phyloP scores from a whole-genome alignment of 305 asterid genomes.

The Rubia peregrina region DNA sequence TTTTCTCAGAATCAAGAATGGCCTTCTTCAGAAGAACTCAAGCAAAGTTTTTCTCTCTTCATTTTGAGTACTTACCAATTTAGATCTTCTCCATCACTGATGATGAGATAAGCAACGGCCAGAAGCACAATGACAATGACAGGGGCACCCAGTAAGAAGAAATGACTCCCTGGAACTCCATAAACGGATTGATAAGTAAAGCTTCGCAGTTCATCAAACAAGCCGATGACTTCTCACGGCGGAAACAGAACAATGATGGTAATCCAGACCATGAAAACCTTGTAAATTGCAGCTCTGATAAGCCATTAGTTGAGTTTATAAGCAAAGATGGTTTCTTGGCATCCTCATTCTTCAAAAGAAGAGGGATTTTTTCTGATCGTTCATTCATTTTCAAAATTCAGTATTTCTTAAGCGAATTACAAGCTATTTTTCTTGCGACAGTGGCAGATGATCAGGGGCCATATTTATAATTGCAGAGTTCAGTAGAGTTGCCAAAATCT shows the following conservation, averaged over 20 bases:
- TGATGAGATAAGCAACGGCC: slow-evolving; percentile 39
- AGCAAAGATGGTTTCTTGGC: slow-evolving; percentile 25
- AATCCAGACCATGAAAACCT: slow-evolving; percentile 53
- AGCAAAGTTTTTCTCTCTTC: background rate
- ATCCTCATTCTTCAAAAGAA: slow-evolving; percentile 32
- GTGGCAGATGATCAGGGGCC: background rate
- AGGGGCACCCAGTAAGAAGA: slow-evolving; percentile 55
- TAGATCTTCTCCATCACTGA: slow-evolving; percentile 37
- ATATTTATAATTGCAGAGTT: slow-evolving; percentile 12
- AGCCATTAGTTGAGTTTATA: slow-evolving; percentile 37
- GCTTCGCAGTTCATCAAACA: slow-evolving; percentile 16
- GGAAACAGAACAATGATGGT: slow-evolving; percentile 46
- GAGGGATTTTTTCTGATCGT: slow-evolving; percentile 35
- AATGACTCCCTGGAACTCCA: slow-evolving; percentile 43
- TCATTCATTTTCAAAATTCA: slow-evolving; percentile 39
- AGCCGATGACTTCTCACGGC: slow-evolving; percentile 12
- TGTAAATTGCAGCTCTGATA: slow-evolving; percentile 48
- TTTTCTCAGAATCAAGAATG: background rate
- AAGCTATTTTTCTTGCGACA: too few relatives aligned
- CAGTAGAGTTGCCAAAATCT: slow-evolving; percentile 15
- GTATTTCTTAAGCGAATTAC: too few relatives aligned
- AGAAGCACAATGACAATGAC: slow-evolving; percentile 55
- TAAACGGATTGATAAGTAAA: slow-evolving; percentile 30
- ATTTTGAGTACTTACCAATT: slow-evolving; percentile 20
- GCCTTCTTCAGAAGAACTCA: background rate